Base-by-base conservation (phyloP, 2,329 filamentous ascomycete genomes). In the Trichoderma sp. region DNA sequence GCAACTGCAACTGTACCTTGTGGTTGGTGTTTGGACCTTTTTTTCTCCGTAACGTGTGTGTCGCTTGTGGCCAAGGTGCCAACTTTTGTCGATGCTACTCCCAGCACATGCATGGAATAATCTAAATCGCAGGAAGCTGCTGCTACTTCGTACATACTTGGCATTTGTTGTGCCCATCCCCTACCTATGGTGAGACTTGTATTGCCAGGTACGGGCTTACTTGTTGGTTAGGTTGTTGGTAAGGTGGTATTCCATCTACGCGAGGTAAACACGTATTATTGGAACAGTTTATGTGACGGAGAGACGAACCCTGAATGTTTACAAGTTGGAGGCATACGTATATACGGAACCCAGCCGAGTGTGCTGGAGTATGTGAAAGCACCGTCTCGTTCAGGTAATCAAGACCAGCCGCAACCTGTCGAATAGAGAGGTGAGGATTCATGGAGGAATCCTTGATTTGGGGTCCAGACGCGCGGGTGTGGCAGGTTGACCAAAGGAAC, bases 41-140 rank as follows among this genome's bases (percentile, higher is more conserved):
- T 65, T 56, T 57, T 57, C 37, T 48, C 61, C 50, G 52, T 57
- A 65, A 65, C 52, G 61, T 56, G 61, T 53, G 42, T 65, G 27
- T 57, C 52, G 61, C 52, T 57, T 56, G 35, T n/a, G 19, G 52
- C 9, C 60, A 39, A 64, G 7, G 13, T 48, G 52, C 25, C 50
- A 39, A 37, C 42, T 29, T 29, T 15, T 22, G 25, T 52, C 42
- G 13, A 63, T 52, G 42, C 15, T 63, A 63, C 45, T 54, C 25
- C 25, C 27, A 29, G n/a, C 45, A 19, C 9, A 27, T 39, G 54
- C 19, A 17, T 13, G 34, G 25, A 25, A 9, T 22, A 27, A 10
- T 58, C 54, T 50, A 22, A 22, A 12, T 58, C 22, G 56, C 35
- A 10, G 50, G 19, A 32, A 53, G 39, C 39, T 45, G 9, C n/a